Evolutionary conservation across 2,329 filamentous ascomycete species (phyloP), one percentile per base, ranked within the genome.

Genomic region (Pestalotiopsis sp.): DNA sequence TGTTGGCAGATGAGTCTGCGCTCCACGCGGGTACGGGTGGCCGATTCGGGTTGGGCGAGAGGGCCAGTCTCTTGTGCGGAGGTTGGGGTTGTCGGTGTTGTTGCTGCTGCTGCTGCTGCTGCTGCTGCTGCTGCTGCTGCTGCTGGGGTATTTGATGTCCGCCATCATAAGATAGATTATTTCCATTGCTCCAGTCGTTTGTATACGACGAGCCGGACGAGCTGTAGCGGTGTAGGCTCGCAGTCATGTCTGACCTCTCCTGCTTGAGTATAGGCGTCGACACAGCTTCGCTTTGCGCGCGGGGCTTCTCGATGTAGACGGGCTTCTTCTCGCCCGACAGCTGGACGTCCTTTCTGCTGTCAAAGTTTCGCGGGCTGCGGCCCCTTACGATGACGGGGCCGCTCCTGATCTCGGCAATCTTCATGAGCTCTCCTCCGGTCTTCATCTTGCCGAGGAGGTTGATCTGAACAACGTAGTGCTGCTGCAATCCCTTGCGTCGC

Each of bases 351-450:
- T 96, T 97, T 68, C 93, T 88, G 66, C 92, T 94, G 75, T 97
- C 94, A 78, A 98, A 98, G 76, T 98, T 98, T 67, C 95, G 87
- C 0, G 95, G 95, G 77, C 94, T 98, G 68, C 95, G 89, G 40
- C 95, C 95, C 67, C 95, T 91, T 44, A 98, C 95, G 73, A 98
- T 97, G 67, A 98, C 94, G n/a, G 95, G 92, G 0, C 94, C 94
- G 1, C 94, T 97, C 72, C 92, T 91, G 14, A 97, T 91, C 78
- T 98, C 94, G 70, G 93, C 93, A 70, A 98, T 89, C 70, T 87
- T 88, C 66, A 91, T 84, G 26, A 90, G 88, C 11, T 92, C 94
- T 0, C 92, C 87, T 52, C 79, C 84, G 1, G 81, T 81, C 65
- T 86, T 83, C n/a, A 93, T 83, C 65, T 92, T 95, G 22, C 92